phyloP scores from a whole-genome alignment of 371 early-diverging fungal species.

The Rhizopus arrhizus region DNA sequence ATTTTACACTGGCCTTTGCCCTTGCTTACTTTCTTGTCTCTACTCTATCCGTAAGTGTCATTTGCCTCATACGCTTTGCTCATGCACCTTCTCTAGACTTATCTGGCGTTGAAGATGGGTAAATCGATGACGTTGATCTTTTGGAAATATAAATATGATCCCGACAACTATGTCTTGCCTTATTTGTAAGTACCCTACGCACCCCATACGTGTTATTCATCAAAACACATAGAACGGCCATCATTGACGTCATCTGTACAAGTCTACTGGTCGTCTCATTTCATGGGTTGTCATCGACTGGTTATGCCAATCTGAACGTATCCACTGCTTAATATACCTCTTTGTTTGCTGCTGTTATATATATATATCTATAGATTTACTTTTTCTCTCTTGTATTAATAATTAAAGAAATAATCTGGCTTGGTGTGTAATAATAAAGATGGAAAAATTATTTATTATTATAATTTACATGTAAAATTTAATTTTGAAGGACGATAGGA shows the following conservation, averaged over 20 bases:
- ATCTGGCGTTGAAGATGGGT: constrained; percentile 53
- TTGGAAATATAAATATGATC: constrained; percentile 78
- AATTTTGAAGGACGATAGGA: constrained; percentile 35
- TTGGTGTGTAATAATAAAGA: too few relatives aligned
- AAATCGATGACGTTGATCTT: constrained; percentile 58
- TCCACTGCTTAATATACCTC: neutral
- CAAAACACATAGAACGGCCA: constrained; percentile 49
- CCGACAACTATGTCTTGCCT: constrained; percentile 85
- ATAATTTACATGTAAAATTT: constrained; percentile 6
- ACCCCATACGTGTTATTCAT: constrained; percentile 24
- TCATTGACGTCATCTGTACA: constrained; percentile 65
- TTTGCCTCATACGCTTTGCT: too few relatives aligned
- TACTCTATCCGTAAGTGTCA: constrained; percentile 30
- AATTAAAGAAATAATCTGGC: too few relatives aligned
- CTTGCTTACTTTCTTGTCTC: constrained; percentile 46
- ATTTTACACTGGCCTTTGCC: constrained; percentile 42
- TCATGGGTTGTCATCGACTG: constrained; percentile 31
- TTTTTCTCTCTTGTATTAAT: too few relatives aligned
- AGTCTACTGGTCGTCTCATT: constrained; percentile 58
- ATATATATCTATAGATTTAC: neutral
- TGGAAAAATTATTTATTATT: neutral
- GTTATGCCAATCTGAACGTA: constrained; percentile 17
- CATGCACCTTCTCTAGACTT: constrained; percentile 30
- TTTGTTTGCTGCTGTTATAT: too few relatives aligned
- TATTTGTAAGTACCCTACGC: constrained; percentile 57